Evolutionary conservation across 805 yeast species (phyloP), one percentile per base, ranked within the genome.

Genomic region (Kodamaea sagamina): DNA sequence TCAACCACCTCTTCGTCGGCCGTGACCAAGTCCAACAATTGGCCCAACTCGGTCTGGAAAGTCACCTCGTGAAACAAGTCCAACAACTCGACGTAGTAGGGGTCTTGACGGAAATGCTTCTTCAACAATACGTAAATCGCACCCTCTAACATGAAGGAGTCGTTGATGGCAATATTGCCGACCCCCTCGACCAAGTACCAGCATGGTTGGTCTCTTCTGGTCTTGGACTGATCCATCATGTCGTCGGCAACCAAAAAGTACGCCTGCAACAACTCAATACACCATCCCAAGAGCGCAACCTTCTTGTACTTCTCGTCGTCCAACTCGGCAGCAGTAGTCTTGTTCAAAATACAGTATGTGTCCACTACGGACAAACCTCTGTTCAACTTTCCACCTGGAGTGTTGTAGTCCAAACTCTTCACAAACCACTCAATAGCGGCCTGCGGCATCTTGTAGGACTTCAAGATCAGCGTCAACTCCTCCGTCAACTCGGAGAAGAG

Each of bases 151-250:
- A 93, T 88, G 67, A 93, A 93, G 3, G 99, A 81, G 62, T 93
- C 99, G 61, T 93, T 93, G 67, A 93, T 93, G 47, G 99, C 99
- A 62, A 93, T 84, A 63, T 89, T 89, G 31, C 87, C 88, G 47
- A 93, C 97, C 29, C 80, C 81, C 52, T 78, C 81, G 26, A 71
- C 77, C 60, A 76, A 81, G 74, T 89, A 93, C 99, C 99, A 93
- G 69, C 99, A 93, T 52, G 97, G 93, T 70, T 92, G 97, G 47
- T 97, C 99, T 66, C 99, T 84, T 77, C 99, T 86, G 32, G 99
- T 93, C 65, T 88, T 85, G 25, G 96, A 86, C 54, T 82, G 81
- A 66, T 93, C 99, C 99, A 93, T 93, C 82, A 93, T 93, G 64
- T 93, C 99, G 65, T 93, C 99, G 24, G 98, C 95, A 44, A 93